Evolutionary conservation across 495 filamentous ascomycete genomes (phyloP), one percentile per base, ranked within the genome.

Genomic region (Aspergillus sclerotiicarbonarius): DNA sequence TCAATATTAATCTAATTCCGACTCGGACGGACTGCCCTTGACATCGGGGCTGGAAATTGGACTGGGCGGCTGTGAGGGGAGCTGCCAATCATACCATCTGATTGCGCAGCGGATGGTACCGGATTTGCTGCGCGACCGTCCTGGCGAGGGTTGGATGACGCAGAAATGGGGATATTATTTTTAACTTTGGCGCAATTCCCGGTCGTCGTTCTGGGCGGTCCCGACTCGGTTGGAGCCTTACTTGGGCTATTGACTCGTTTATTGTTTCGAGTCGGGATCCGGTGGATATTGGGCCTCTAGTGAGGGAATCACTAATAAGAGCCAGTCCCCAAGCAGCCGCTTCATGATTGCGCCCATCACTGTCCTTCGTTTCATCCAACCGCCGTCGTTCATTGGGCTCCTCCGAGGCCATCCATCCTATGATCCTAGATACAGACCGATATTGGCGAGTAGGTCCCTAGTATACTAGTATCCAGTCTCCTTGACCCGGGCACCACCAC

Each of bases 201-300:
- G 25, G 25, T 25, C 2, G 25, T 3, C 25, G 25, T 25, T 25
- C 25, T 25, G 25, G 25, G 25, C 25, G 25, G 25, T 25, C 25
- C 25, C 25, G 5, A 25, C 29, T 16, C 15, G 13, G 18, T 53
- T 51, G 33, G 45, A 57, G 33, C 60, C 60, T 62, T 62, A 58
- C 60, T 58, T 62, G 55, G 37, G 60, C 49, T 62, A 62, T 62
- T 58, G 51, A 53, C 54, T 47, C 37, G 48, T 52, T 56, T 60
- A 56, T 59, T 59, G 43, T 48, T 58, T 46, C 30, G 46, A 13
- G 20, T 53, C 45, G 21, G 43, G 30, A 30, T 31, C 45, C 16
- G 45, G 54, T 56, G 54, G 54, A 56, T 56, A 33, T 20, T 21
- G 53, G 44, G 25, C 25, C 25, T 25, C 44, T 47, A 30, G 29